Percentiles rank a stretch among this genome's conserved stretches.
Conservation (phyloP, 371 early-diverging fungal genomes). For the Rhizopus arrhizus region DNA sequence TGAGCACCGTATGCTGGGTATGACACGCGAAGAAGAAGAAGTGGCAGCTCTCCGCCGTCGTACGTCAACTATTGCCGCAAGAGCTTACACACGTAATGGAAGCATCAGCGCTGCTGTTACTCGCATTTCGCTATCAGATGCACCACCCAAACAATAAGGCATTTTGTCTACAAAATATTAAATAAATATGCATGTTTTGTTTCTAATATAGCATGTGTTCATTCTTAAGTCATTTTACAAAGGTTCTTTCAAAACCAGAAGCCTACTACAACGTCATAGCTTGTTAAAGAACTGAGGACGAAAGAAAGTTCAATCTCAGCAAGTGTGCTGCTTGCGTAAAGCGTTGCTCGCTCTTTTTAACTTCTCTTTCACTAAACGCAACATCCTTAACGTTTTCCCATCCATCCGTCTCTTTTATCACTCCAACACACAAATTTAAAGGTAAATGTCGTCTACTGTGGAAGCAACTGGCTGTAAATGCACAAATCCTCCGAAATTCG, state of each 20-base stretch:
- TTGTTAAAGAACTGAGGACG: too few relatives aligned
- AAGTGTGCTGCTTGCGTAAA: too few relatives aligned
- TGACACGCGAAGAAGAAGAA: constrained; percentile 18
- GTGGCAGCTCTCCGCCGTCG: constrained; percentile 21
- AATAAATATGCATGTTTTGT: not conserved
- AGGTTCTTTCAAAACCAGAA: too few relatives aligned
- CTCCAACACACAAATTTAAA: constrained; percentile 11
- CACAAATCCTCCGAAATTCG: constrained; percentile 8
- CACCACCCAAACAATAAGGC: not conserved
- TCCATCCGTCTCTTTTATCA: constrained; percentile 6
- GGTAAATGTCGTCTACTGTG: constrained; percentile 27
- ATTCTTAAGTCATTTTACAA: too few relatives aligned
- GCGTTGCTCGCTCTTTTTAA: not conserved
- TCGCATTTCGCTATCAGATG: constrained; percentile 16
- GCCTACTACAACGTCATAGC: too few relatives aligned
- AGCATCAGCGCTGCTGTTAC: constrained; percentile 26
- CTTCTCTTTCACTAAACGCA: constrained; percentile 2
- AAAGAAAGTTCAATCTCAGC: too few relatives aligned
- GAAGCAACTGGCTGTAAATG: constrained; percentile 20
- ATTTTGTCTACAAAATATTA: too few relatives aligned
- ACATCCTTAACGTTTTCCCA: not conserved
- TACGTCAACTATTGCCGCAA: constrained; percentile 27
- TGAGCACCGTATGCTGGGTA: constrained; percentile 24
- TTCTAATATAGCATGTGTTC: not conserved
- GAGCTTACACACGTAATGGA: constrained; percentile 25